Evolutionary conservation across 805 yeast genomes (phyloP), one percentile per base, ranked within the genome.

Genomic region (Candida sonorensis): DNA sequence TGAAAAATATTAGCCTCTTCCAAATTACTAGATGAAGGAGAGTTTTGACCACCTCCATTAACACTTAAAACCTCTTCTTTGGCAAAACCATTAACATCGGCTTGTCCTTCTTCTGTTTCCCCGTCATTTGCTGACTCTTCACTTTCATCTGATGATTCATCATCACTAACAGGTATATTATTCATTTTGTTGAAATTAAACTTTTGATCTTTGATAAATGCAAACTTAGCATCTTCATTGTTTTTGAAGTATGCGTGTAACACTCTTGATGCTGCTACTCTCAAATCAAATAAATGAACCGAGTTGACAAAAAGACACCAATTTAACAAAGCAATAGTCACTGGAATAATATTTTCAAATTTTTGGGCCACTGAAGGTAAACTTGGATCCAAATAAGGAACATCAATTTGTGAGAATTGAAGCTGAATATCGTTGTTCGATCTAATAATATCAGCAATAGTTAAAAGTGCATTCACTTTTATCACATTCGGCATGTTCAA

Each of bases 221-320:
- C 69, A 3, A 52, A 35, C 50, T 79, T 79, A 0, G 83, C 75
- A 10, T 71, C 77, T 2, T 59, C 51, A 47, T 86, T 88, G 17
- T 72, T 73, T 36, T 67, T 57, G 36, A 88, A 74, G 41, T 77
- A 84, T 1, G 90, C 77, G 31, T 73, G 75, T 25, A 92, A 55
- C 24, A 85, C 72, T 24, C 65, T 57, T 4, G 75, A 65, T 4
- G 96, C 73, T 2, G 87, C 87, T 8, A 77, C 72, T 44, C 98
- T 67, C 5, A 87, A 69, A 39, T 84, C 88, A 53, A 92, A 92
- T 1, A 77, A 60, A 46, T 88, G 96, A 3, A 87, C 82, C 0
- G 97, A 85, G 42, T 83, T 84, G 4, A 78, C 73, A 37, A 65
- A 70, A 7, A 90, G 58, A 21, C 85, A 68, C 98, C 98, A 92